Evolutionary conservation across 1,284 basidiomycete genomes (phyloP), one percentile per base, ranked within the genome.

Genomic region (Puccinia brachypodii): DNA sequence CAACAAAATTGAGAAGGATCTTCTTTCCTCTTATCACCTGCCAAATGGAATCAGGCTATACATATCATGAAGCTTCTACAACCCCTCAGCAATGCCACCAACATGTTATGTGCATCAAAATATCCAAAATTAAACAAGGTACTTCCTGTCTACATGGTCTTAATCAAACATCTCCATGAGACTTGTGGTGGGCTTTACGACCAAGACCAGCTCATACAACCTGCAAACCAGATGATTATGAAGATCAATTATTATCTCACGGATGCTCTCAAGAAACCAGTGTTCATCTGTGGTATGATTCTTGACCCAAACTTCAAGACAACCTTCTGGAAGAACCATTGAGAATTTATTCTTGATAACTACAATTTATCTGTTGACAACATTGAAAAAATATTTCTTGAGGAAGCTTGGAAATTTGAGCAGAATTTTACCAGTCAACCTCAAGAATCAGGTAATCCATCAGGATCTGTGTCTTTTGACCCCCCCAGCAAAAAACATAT

Each of bases 281-380:
- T n/a, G 0, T 62, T 40, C 22, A 50, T 64, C 9, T 77, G 75
- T 68, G 60, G 40, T 3, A 77, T 66, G 42, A 53, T 77, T 3
- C 40, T 66, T 14, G 60, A 77, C 22, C 75, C 75, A n/a, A 28
- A n/a, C 6, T 64, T 77, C 25, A 77, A 77, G 62, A 33, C n/a
- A 3, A 9, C n/a, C 2, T 58, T 76, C 38, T 76, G 73, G 53
- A 42, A 1, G 1, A 42, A 19, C 0, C 1, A 50, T 2, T 6
- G 4, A 0, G 8, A 1, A 1, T 72, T 72, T 14, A 72, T 72
- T 14, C 28, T 16, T 4, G 16, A 72, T 13, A 7, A 72, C 7
- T 68, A 68, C 16, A 44, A 44, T 6, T 9, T 44, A 1, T 36
- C 60, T 25, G 38, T 25, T 3, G 36, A 68, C 4, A 2, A 62